Evolutionary conservation across 106 monocot genomes (phyloP), one percentile per base, ranked within the genome.

Genomic region (Apostasia shenzhenica): DNA sequence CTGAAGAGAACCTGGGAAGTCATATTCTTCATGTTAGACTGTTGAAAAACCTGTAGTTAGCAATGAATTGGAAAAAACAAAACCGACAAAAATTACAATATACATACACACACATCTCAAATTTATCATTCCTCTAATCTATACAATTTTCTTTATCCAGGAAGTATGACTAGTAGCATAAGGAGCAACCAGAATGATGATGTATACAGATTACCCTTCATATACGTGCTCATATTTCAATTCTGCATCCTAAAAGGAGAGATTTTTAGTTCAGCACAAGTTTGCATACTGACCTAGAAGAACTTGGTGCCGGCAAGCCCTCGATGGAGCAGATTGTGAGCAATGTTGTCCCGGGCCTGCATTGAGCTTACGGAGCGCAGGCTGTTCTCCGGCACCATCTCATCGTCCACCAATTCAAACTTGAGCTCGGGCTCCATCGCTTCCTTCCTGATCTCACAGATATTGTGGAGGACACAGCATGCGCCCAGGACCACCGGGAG

Each of bases 401-500:
- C 74, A 43, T 90, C 86, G 40, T 90, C 90, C 14, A 81, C 56
- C 48, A 90, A 76, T 65, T 90, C 79, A 10, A 68, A 90, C 5
- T 54, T 41, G 37, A 83, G 70, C 39, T 86, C 83, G 3, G 70
- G 73, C 1, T 90, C 83, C 75, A 90, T 76, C 81, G 61, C 79
- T 71, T 90, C 86, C 76, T 77, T 77, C 59, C 61, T 76, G 11
- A 71, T 62, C 79, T 90, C 90, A 55, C 90, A 90, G 5, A 90
- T 83, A 49, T 90, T 90, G 58, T 90, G 90, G 54, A 90, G 74
- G 2, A 90, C 90, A 49, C 86, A 90, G 76, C 90, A 90, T 1
- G 90, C 90, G 0, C 83, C 90, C 9, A 90, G 78, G 43, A 90
- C 81, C 3, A 83, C 83, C 2, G 90, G 90, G 54, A 90, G 43